phyloP scores from a whole-genome alignment of 2,329 filamentous ascomycete species.

The Calonectria pseudoturangicola region DNA sequence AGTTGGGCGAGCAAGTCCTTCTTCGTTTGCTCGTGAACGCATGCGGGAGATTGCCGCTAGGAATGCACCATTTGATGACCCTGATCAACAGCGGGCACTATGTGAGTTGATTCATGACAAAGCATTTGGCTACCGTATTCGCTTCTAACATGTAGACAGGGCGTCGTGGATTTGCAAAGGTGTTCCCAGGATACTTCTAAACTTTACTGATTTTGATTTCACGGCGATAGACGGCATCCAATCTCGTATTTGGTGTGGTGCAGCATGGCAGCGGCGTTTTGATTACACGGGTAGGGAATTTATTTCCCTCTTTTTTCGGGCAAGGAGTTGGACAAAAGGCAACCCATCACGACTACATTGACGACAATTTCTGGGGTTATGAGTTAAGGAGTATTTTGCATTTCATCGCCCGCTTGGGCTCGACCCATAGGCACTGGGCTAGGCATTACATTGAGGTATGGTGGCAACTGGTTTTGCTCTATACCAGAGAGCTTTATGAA shows the following conservation, averaged over 20 bases:
- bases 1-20: conserved; percentile 63
- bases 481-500: conserved; percentile 19
- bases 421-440: background rate
- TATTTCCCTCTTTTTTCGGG: conserved; percentile 37
- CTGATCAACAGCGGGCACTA: conserved; percentile 61
- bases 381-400: conserved; percentile 28
- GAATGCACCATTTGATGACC: conserved; percentile 66
- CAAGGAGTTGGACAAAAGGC: conserved; percentile 37
- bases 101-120: conserved; percentile 58
- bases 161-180: conserved; percentile 64
- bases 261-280: conserved; percentile 58
- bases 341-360: conserved; percentile 36
- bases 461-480: conserved; percentile 19
- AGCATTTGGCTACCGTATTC: background rate
- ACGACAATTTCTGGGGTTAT: conserved; percentile 31
- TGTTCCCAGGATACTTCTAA: conserved; percentile 65
- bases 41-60: conserved; percentile 66
- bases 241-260: conserved; percentile 41
- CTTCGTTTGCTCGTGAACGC: conserved; percentile 65
- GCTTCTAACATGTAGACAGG: conserved; percentile 56
- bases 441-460: conserved; percentile 12
- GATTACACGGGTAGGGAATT: conserved; percentile 40
- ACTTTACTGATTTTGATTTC: conserved; percentile 28
- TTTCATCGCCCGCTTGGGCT: conserved; percentile 27
- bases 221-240: conserved; percentile 40